Evolutionary conservation across 495 filamentous ascomycete species (phyloP), one percentile per base, ranked within the genome.

Genomic region (Ascodesmis nigricans): DNA sequence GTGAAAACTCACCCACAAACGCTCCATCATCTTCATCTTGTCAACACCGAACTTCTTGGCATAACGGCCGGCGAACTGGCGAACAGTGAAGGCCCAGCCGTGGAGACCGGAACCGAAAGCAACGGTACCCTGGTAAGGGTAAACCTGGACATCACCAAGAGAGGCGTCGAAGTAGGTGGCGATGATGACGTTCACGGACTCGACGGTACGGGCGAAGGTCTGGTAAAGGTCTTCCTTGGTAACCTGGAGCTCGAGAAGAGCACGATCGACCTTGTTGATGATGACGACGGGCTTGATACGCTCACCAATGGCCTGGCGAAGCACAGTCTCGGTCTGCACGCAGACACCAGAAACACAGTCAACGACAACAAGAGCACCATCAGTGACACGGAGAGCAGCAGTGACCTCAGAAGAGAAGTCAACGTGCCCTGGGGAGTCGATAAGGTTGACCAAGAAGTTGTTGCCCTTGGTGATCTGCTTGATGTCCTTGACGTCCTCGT

Each of bases 331-430:
- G 50, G 87, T 99, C 69, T 99, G 87, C 60, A 99, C 87, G 58
- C 78, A 99, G 50, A 95, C 90, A 76, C 87, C 87, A 59, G 91
- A 87, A 52, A 99, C 75, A 62, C 84, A 93, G 64, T 99, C 87
- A 66, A 99, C 87, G 56, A 99, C 87, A 56, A 99, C 87, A 42
- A 99, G 75, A 45, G 87, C 87, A 75, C 87, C 87, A 54, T 99
- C 87, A 49, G 87, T 99, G 63, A 99, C 87, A 78, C 87, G 87
- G 52, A 99, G 83, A 55, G 87, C 87, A 57, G 87, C 87, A 53
- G 87, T 99, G 56, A 99, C 87, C 61, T 99, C 87, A 44, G 87
- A 99, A 15, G 87, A 99, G 75, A 99, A 99, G 65, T 99, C 87
- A 60, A 99, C 87, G 82, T 99, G 87, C 66, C 87, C 87, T 42